These are phyloP conservation scores for Hygrophoropsis aurantiaca DNA, from an alignment of 768 basidiomycete species.

Conservation along the genomic window DNA sequence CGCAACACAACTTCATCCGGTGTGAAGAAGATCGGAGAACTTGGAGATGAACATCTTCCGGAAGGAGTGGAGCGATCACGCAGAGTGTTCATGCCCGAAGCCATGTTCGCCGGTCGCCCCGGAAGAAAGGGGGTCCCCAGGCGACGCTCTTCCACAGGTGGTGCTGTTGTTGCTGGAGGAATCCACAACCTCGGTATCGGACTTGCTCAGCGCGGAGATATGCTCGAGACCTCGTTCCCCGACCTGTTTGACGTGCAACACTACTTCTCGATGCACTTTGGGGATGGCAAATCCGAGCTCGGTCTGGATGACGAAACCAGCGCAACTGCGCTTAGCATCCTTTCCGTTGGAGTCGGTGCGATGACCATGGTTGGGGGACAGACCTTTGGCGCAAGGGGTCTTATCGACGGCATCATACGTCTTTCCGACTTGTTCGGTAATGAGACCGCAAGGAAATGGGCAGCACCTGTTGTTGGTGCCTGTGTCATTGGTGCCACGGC, in stretches of 20 bases:
- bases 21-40: constrained; percentile 61
- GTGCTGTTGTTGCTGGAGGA: constrained; percentile 74
- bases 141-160: constrained; percentile 35
- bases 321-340: constrained; percentile 66
- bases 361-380: constrained; percentile 89
- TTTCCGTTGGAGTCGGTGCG: constrained; percentile 80
- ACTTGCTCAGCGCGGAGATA: constrained; percentile 71
- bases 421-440: constrained; percentile 78
- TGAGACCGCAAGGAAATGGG: constrained; percentile 82
- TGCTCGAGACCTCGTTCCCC: constrained; percentile 76
- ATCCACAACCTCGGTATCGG: constrained; percentile 80
- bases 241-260: constrained; percentile 88
- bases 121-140: constrained; percentile 39
- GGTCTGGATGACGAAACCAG: constrained; percentile 39
- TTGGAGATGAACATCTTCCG: constrained; percentile 80
- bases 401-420: constrained; percentile 78
- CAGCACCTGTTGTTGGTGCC: constrained; percentile 80
- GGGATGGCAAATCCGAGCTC: constrained; percentile 39
- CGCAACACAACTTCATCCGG: constrained; percentile 62
- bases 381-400: constrained; percentile 67
- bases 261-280: constrained; percentile 72
- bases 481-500: constrained; percentile 68
- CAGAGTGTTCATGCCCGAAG: constrained; percentile 93
- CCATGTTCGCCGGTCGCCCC: constrained; percentile 80
- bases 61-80: constrained; percentile 77